phyloP scores from a whole-genome alignment of 768 basidiomycete genomes.

The Hericium rajendrae region DNA sequence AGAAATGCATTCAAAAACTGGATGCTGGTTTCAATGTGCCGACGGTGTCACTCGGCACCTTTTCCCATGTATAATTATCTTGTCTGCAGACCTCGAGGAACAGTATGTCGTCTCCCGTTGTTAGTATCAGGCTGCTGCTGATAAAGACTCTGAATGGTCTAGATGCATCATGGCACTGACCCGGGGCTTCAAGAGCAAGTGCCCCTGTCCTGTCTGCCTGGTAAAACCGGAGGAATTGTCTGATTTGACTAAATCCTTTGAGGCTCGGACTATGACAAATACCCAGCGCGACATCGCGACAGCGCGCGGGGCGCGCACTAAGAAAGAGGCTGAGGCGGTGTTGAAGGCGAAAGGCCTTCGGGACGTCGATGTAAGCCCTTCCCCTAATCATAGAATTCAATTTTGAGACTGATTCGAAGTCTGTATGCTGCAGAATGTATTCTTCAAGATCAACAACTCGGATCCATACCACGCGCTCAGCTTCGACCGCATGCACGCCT shows the following conservation, averaged over 20 bases:
- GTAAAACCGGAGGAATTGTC: not conserved
- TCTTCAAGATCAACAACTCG: conserved; percentile 27
- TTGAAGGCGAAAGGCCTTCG: conserved; percentile 16
- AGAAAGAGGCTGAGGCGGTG: conserved; percentile 1
- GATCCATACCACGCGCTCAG: conserved; percentile 26
- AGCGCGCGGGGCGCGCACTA: not conserved
- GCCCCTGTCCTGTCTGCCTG: conserved; percentile 15
- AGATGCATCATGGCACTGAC: conserved; percentile 16
- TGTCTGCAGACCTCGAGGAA: conserved; percentile 10
- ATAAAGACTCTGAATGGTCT: too few species aligned
- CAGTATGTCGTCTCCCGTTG: conserved; percentile 9
- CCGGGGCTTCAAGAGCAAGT: conserved; percentile 4
- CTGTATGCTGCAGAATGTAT: conserved; percentile 25
- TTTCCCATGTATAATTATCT: not conserved
- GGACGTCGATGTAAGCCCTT: conserved; percentile 11
- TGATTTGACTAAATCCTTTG: not conserved
- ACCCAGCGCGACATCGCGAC: not conserved
- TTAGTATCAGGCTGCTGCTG: not conserved
- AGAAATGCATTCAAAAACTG: not conserved
- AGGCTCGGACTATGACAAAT: not conserved
- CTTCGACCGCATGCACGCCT: conserved; percentile 32
- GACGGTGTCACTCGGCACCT: not conserved
- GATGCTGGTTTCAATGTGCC: not conserved
- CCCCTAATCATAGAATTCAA: not conserved
- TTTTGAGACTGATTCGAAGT: too few species aligned